Evolutionary conservation across 495 filamentous ascomycete species (phyloP), one percentile per base, ranked within the genome.

Genomic region (Aspergillus diversus): DNA sequence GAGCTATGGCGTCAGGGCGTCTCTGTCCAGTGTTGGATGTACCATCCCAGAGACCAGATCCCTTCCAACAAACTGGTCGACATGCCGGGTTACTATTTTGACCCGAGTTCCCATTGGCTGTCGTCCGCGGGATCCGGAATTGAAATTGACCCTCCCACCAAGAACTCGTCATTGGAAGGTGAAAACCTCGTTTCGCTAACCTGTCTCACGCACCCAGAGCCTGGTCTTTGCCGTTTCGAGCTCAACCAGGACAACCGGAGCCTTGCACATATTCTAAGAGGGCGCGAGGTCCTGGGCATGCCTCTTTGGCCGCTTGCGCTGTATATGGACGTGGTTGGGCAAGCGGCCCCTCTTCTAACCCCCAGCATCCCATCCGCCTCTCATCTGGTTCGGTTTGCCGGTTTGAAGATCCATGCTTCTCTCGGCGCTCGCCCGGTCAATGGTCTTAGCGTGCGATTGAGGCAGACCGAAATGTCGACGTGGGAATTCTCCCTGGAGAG

Each of bases 401-500:
- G 17, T 17, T 43, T 57, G 35, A 37, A 57, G 8, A 57, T 57
- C 3, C 11, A 57, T 5, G n/a, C n/a, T 0, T 17, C 55, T 11
- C 35, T 57, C 9, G 55, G 55, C 7, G 8, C 7, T 43, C 27
- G 12, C 11, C 1, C n/a, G 4, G 55, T 57, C 16, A 0, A 27
- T 21, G 35, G 55, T 11, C 43, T 57, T 4, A 0, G 37, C 5
- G 11, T 57, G 21, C 37, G 43, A 9, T 34, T 57, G 55, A 33
- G 32, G 43, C 55, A 57, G 35, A 15, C 15, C 9, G 43, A 47
- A n/a, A 15, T 17, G 55, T 57, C 37, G n/a, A 33, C 55, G 11
- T 57, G 55, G 55, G 55, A 47, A 57, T 57, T 46, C n/a, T 46
- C 43, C 8, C 21, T 57, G 15, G 37, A 57, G 17, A 57, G 55